Percentiles rank a stretch among this genome's conserved stretches.
These are phyloP conservation scores for Daedalea quercina DNA, from an alignment of 768 basidiomycete genomes.

Conservation along the genomic window DNA sequence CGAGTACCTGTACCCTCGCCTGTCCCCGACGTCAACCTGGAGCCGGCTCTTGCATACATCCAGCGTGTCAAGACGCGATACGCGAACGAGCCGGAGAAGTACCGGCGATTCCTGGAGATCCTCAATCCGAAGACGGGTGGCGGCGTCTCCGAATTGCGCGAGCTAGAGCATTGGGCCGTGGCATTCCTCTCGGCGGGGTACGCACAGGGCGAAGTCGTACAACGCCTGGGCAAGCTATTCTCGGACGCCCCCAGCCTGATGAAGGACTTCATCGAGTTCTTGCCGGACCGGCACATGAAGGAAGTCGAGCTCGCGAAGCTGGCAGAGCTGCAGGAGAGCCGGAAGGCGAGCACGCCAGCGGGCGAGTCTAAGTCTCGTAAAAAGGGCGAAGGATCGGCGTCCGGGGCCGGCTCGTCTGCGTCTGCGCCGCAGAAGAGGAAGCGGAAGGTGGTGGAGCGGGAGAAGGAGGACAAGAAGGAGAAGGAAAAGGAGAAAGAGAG, in stretches of 20 bases:
- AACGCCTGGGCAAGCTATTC: conserved; percentile 62
- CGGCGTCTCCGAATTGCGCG: conserved; percentile 30
- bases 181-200: conserved; percentile 7
- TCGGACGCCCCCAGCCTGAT: conserved; percentile 71
- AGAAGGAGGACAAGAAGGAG: conserved; percentile 47
- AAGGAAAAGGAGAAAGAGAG: conserved; percentile 61
- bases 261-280: conserved; percentile 68
- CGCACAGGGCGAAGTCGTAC: conserved; percentile 57
- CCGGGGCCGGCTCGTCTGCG: conserved; percentile 23
- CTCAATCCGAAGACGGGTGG: conserved; percentile 22
- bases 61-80: conserved; percentile 95
- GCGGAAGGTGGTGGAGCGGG: conserved; percentile 47
- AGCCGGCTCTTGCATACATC: conserved; percentile 89
- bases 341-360: conserved; percentile 12
- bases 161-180: conserved; percentile 13
- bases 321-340: conserved; percentile 17
- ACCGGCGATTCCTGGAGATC: conserved; percentile 73
- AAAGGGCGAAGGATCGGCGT: conserved; percentile 24
- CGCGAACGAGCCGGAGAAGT: conserved; percentile 70
- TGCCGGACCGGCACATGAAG: conserved; percentile 39
- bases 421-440: conserved; percentile 65
- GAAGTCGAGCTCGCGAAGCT: conserved; percentile 17
- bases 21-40: conserved; percentile 30
- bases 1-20: background rate
- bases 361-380: conserved; percentile 31